These are phyloP conservation scores for Athelia psychrophila DNA, from an alignment of 1,284 basidiomycete species.

Conservation along the genomic window DNA sequence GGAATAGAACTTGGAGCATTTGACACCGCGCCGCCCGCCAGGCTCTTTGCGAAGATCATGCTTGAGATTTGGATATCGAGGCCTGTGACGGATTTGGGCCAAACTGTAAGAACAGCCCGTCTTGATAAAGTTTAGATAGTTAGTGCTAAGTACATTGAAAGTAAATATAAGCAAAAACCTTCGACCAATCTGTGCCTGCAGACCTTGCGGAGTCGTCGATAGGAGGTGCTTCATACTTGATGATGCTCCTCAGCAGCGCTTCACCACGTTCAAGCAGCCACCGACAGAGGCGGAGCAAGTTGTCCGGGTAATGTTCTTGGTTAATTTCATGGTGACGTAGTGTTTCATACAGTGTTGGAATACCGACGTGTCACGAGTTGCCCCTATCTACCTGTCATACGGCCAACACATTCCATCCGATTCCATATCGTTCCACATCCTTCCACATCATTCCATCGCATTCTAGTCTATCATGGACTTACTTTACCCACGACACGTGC, in stretches of 20 bases:
- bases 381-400: no score
- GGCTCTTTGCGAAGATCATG: constrained; percentile 13
- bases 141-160: not conserved
- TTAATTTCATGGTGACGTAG: constrained; percentile 1
- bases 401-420: no score
- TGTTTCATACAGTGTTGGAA: constrained; percentile 3
- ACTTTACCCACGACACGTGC: no score
- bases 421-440: no score
- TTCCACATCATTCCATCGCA: no score
- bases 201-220: not conserved
- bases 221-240: not conserved
- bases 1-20: constrained; percentile 31
- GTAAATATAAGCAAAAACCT: not conserved
- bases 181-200: not conserved
- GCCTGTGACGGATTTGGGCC: constrained; percentile 19
- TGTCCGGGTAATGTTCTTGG: not conserved
- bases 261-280: not conserved
- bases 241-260: not conserved
- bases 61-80: constrained; percentile 17
- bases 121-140: constrained; percentile 8
- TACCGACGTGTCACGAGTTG: no score
- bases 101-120: constrained; percentile 23
- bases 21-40: constrained; percentile 14
- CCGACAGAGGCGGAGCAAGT: not conserved
- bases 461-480: no score